Evolutionary conservation across 495 filamentous ascomycete species (phyloP).

Genomic region (Xylaria acuta): DNA sequence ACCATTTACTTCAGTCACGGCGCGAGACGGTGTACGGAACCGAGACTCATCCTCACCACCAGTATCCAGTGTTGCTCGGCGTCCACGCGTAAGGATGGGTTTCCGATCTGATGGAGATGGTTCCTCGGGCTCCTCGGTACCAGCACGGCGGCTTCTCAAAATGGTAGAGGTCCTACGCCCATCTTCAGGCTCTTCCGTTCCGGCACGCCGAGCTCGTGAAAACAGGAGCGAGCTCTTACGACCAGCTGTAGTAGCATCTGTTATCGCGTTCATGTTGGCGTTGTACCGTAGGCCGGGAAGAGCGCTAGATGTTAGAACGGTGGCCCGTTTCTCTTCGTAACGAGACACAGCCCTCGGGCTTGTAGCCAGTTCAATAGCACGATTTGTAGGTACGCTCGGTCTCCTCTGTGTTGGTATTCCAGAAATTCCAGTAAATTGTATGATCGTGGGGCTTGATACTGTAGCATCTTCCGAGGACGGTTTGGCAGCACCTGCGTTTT

Average conservation of each 20-base stretch:
- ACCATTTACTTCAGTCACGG: conserved; percentile 61
- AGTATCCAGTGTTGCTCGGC: conserved; percentile 51
- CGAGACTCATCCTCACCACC: conserved; percentile 54
- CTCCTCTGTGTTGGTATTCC: conserved; percentile 44
- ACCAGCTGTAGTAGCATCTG: conserved; percentile 36
- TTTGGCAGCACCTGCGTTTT: conserved; percentile 51
- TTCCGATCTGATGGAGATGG: conserved; percentile 44
- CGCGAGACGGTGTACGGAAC: conserved; percentile 61
- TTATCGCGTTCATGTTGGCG: conserved; percentile 39
- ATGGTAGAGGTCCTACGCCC: conserved; percentile 52
- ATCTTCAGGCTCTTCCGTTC: conserved; percentile 55
- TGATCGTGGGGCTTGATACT: conserved; percentile 45
- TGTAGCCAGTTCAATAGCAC: conserved; percentile 44
- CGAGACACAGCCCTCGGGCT: conserved; percentile 71
- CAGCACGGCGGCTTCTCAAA: conserved; percentile 51
- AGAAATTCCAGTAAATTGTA: conserved; percentile 42
- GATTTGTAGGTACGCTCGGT: conserved; percentile 44
- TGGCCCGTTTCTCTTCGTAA: conserved; percentile 74
- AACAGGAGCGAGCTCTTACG: conserved; percentile 56
- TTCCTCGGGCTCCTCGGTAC: conserved; percentile 58
- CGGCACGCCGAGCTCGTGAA: conserved; percentile 49
- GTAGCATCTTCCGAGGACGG: conserved; percentile 37
- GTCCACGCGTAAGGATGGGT: conserved; percentile 47
- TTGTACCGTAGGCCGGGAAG: conserved; percentile 49
- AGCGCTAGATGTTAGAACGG: conserved; percentile 58